Percentiles rank a stretch among this genome's conserved stretches.
Conservation (phyloP, 768 basidiomycete genomes). For the Leccinum truebloodii region DNA sequence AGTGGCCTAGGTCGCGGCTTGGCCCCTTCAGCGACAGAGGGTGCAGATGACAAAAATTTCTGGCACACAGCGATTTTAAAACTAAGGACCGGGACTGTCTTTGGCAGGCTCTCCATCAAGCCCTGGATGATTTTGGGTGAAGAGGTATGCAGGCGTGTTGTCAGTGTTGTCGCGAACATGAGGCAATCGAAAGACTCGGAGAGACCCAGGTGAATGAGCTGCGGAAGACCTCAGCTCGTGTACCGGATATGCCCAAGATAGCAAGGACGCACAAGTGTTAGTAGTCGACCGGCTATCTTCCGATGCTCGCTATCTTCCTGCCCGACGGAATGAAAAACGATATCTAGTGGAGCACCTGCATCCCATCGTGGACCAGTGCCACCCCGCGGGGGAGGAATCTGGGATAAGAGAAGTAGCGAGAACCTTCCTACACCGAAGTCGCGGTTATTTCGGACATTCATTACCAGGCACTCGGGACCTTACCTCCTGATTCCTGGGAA, state of each 20-base stretch:
- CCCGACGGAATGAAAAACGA: slow-evolving; percentile 40
- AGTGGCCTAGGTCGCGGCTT: slow-evolving; percentile 38
- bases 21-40: slow-evolving; percentile 12
- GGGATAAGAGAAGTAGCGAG: slow-evolving; percentile 56
- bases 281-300: slow-evolving; percentile 37
- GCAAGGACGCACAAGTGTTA: slow-evolving; percentile 30
- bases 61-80: slow-evolving; percentile 49
- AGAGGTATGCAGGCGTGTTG: slow-evolving; percentile 36
- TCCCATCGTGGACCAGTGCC: slow-evolving; percentile 57
- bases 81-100: slow-evolving; percentile 35
- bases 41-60: slow-evolving; percentile 35
- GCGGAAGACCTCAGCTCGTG: slow-evolving; percentile 3
- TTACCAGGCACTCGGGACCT: slow-evolving; percentile 4
- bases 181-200: slow-evolving; percentile 39
- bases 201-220: slow-evolving; percentile 45
- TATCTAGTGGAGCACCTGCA: slow-evolving; percentile 48
- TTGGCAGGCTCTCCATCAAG: slow-evolving; percentile 40
- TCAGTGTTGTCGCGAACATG: slow-evolving; percentile 38
- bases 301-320: slow-evolving; percentile 35
- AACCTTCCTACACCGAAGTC: slow-evolving; percentile 35
- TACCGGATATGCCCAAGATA: not conserved
- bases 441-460: slow-evolving; percentile 10
- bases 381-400: slow-evolving; percentile 56
- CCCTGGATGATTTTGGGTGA: slow-evolving; percentile 30
- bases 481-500: slow-evolving; percentile 33